phyloP scores from a whole-genome alignment of 2,329 filamentous ascomycete genomes.

The Cercospora sesami region DNA sequence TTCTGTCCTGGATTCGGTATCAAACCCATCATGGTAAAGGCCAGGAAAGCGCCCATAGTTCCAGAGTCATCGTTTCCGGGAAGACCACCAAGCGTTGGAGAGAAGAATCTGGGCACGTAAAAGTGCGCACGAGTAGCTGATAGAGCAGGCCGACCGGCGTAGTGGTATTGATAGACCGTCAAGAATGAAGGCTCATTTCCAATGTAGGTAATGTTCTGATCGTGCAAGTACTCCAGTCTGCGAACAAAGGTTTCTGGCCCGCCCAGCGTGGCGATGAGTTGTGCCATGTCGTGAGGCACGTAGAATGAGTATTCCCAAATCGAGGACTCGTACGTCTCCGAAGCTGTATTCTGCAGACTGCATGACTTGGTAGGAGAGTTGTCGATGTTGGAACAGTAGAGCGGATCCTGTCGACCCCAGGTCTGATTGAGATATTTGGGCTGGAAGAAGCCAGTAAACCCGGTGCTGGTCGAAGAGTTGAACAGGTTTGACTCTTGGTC shows the following conservation, averaged over 20 bases:
- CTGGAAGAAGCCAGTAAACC: conserved; percentile 66
- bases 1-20: conserved; percentile 36
- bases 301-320: conserved; percentile 70
- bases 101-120: conserved; percentile 45
- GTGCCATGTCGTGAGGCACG: conserved; percentile 61
- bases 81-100: conserved; percentile 39
- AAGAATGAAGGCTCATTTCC: conserved; percentile 62
- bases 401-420: conserved; percentile 57
- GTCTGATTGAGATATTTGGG: conserved; percentile 53
- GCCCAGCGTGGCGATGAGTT: conserved; percentile 55
- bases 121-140: conserved; percentile 42
- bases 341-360: conserved; percentile 52
- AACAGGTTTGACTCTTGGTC: conserved; percentile 58
- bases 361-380: conserved; percentile 35
- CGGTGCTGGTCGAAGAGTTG: conserved; percentile 48
- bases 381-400: conserved; percentile 46
- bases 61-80: conserved; percentile 37
- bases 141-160: conserved; percentile 43
- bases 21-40: conserved; percentile 45
- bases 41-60: conserved; percentile 45
- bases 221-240: conserved; percentile 63
- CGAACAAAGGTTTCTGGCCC: conserved; percentile 57
- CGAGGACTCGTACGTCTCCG: conserved; percentile 70
- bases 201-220: conserved; percentile 55
- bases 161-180: conserved; percentile 44